Base-by-base conservation (phyloP, 345 rosid genomes). In the Lumnitzera racemosa region DNA sequence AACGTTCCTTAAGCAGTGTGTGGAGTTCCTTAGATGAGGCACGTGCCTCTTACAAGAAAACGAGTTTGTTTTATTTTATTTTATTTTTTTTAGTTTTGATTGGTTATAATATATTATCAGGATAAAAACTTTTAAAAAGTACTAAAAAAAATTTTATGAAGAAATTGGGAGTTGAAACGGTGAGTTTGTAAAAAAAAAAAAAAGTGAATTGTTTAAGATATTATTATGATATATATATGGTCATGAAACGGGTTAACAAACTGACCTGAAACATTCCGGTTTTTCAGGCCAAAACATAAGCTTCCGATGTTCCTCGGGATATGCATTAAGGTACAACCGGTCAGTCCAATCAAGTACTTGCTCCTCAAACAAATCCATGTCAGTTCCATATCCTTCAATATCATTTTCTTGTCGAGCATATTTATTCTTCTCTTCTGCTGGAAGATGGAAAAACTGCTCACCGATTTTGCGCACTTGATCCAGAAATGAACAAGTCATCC, bases 301-400 rank as follows among this genome's bases (percentile, higher is more conserved):
- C 15, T 60, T 59, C 20, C 53, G 29, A 54, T 61, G 72, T 46
- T 72, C 46, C 14, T 62, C 61, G 20, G 80, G 80, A 43, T 41
- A 43, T 27, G 66, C 9, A 5, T 41, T 50, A 14, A 69, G 74
- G n/a, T 61, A 69, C 13, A 76, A 51, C 15, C 74, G 67, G 55
- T 72, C 74, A 25, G 61, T 65, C 74, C 76, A 76, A 48, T 76
- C 66, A 49, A 55, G 15, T 1, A 62, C 67, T 57, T 72, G 71
- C 7, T 68, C 1, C 49, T 71, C 66, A 12, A 57, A 69, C 13
- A 76, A 51, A 57, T 68, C 47, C 55, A 46, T 63, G 62, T 62
- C 67, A 51, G 15, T 76, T 36, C 69, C 71, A 59, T 68, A 76
- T 10, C 80, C 80, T 72, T 76, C 69, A 23, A 72, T 47, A 55